Evolutionary conservation across 192 early-diverging fungal genomes (phyloP).

Genomic region (Entomortierella chlamydospora): DNA sequence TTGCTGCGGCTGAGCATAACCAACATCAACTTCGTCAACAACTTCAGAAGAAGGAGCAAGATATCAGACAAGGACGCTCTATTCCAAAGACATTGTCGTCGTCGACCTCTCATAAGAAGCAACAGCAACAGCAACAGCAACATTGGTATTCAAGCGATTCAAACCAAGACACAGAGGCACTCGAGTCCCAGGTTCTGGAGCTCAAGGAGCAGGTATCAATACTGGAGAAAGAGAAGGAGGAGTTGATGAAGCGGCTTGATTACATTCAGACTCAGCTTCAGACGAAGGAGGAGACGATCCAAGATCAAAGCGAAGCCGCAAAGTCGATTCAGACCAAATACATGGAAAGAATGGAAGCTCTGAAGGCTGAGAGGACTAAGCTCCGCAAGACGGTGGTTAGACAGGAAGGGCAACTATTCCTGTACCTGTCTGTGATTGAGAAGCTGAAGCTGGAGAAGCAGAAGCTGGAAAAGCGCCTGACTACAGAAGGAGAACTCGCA

Average conservation of each 20-base stretch:
- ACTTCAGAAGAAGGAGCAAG: conserved; percentile 9
- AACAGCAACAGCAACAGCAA: neutral
- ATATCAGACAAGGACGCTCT: neutral
- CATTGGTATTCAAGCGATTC: neutral
- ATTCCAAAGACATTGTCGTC: neutral
- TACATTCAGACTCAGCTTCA: conserved; percentile 10
- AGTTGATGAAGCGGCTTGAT: conserved; percentile 5
- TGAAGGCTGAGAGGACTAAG: conserved; percentile 10
- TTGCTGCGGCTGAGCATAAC: conserved; percentile 2
- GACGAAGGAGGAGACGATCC: conserved; percentile 26
- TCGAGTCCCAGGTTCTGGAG: neutral
- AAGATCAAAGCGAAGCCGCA: conserved; percentile 29
- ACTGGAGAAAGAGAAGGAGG: conserved; percentile 23
- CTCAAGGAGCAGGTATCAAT: conserved; percentile 6
- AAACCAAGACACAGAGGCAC: neutral
- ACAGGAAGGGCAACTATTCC: conserved; percentile 36
- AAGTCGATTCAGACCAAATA: conserved; percentile 33
- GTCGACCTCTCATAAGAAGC: conserved; percentile 4
- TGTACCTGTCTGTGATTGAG: conserved; percentile 52
- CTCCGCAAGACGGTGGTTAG: conserved; percentile 23
- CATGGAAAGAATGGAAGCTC: neutral
- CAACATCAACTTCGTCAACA: conserved; percentile 23
- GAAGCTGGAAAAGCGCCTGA: no score
- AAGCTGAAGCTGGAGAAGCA: conserved; percentile 21
- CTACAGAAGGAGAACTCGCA: no score